Conservation (phyloP, 1,284 basidiomycete genomes). For the Farysia itapuensis region DNA sequence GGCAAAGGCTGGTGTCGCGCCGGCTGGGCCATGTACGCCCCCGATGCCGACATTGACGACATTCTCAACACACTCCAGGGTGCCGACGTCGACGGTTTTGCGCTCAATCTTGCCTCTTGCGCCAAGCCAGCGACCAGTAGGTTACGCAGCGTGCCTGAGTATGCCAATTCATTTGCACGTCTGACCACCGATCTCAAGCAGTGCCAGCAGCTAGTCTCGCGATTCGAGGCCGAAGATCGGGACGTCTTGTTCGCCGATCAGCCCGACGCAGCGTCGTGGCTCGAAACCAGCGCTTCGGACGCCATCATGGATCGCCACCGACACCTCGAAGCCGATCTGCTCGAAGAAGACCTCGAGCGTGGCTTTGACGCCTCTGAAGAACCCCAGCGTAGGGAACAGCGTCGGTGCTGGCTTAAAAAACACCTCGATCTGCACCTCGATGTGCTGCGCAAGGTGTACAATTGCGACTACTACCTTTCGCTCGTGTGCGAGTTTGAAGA, state of each 20-base stretch:
- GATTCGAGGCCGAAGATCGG: conserved; percentile 44
- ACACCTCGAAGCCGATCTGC: conserved; percentile 11
- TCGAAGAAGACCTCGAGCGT: conserved; percentile 20
- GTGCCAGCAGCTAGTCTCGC: conserved; percentile 36
- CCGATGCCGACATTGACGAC: conserved; percentile 37
- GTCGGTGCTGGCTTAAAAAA: conserved; percentile 36
- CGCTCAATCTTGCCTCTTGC: conserved; percentile 43
- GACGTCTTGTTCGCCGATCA: conserved; percentile 23
- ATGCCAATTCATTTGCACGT: conserved; percentile 41
- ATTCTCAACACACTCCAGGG: conserved; percentile 39
- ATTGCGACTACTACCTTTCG: conserved; percentile 56
- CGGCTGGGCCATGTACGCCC: conserved; percentile 53
- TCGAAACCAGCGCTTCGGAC: conserved; percentile 23
- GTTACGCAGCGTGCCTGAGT: conserved; percentile 44
- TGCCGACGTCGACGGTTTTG: conserved; percentile 34
- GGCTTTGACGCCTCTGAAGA: conserved; percentile 22
- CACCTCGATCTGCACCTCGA: conserved; percentile 54
- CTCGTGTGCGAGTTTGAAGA: conserved; percentile 52
- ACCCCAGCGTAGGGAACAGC: conserved; percentile 19
- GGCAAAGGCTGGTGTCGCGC: conserved; percentile 44
- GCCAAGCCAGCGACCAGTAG: conserved; percentile 45
- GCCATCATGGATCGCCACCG: conserved; percentile 24
- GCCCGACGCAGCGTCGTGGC: conserved; percentile 13
- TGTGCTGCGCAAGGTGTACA: conserved; percentile 48
- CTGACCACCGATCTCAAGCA: conserved; percentile 42